Percentiles rank a stretch among this genome's conserved stretches.
phyloP scores from a whole-genome alignment of 2,329 filamentous ascomycete genomes.

The Rhynchosporium graminicola region DNA sequence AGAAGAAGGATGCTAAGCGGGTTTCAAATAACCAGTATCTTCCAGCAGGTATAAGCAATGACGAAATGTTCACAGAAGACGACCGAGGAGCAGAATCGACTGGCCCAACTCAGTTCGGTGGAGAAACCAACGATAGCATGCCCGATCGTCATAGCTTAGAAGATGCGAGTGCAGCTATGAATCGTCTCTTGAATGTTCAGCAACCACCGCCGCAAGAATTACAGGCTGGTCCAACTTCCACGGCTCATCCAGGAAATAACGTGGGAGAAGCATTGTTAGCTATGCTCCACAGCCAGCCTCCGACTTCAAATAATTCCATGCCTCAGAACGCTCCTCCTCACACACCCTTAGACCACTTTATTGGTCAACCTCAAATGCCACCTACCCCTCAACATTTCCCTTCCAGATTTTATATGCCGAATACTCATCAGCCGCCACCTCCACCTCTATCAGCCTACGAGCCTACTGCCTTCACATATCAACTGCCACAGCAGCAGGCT shows the following conservation, averaged over 20 bases:
- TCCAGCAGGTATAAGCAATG: conserved; percentile 48
- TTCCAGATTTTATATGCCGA: conserved; percentile 49
- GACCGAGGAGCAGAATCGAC: conserved; percentile 45
- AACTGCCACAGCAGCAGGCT: conserved; percentile 25
- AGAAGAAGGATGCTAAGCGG: conserved; percentile 64
- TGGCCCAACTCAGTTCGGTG: conserved; percentile 14
- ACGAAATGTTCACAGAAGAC: conserved; percentile 64
- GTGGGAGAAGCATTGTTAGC: conserved; percentile 53
- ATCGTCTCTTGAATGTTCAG: conserved; percentile 57
- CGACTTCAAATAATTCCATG: conserved; percentile 20
- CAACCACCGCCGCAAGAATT: conserved; percentile 53
- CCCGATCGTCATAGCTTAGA: conserved; percentile 47
- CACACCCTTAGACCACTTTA: conserved; percentile 57
- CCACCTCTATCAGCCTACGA: conserved; percentile 52
- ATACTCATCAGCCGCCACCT: conserved; percentile 45
- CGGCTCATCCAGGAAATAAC: conserved; percentile 33
- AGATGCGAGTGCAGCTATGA: conserved; percentile 51
- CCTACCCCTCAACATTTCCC: conserved; percentile 60
- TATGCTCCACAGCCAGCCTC: conserved; percentile 47
- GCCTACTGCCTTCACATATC: conserved; percentile 35
- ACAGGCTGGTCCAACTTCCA: conserved; percentile 39
- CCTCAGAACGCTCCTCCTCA: conserved; percentile 43
- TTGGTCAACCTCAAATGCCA: conserved; percentile 53
- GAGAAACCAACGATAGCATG: conserved; percentile 16
- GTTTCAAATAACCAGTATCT: conserved; percentile 46